Evolutionary conservation across 345 rosid genomes (phyloP).

Genomic region (Murraya paniculata): DNA sequence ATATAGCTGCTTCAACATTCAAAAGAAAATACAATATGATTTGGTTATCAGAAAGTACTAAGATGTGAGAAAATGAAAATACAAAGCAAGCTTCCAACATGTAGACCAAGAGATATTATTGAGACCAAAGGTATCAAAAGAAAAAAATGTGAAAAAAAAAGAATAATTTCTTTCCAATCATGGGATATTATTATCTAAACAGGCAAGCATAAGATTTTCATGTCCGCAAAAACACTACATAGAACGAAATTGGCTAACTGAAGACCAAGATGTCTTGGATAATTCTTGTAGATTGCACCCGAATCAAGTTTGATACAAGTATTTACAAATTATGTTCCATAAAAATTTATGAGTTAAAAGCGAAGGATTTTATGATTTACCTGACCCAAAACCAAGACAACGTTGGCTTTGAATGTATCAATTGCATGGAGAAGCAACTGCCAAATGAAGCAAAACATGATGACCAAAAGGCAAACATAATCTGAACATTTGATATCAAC

Average conservation of each 20-base stretch:
- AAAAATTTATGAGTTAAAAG: not conserved
- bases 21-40: not conserved
- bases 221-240: not conserved
- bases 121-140: too few relatives aligned
- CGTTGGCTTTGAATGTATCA: conserved; percentile 73
- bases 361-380: conserved; percentile 22
- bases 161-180: not conserved
- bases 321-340: not conserved
- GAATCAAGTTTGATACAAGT: not conserved
- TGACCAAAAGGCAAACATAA: not conserved
- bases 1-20: not conserved
- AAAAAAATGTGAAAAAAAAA: not conserved
- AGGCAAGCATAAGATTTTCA: not conserved
- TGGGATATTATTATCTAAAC: not conserved
- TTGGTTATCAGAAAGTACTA: not conserved
- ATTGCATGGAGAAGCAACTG: conserved; percentile 89
- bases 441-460: conserved; percentile 14
- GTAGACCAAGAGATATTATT: too few relatives aligned
- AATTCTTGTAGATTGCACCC: not conserved
- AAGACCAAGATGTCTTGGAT: not conserved
- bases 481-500: not conserved
- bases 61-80: not conserved
- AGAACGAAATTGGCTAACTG: not conserved
- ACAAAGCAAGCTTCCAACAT: not conserved
- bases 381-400: conserved; percentile 91